phyloP scores from a whole-genome alignment of 108 stramenopile species.

The Schizochytrium sp. region DNA sequence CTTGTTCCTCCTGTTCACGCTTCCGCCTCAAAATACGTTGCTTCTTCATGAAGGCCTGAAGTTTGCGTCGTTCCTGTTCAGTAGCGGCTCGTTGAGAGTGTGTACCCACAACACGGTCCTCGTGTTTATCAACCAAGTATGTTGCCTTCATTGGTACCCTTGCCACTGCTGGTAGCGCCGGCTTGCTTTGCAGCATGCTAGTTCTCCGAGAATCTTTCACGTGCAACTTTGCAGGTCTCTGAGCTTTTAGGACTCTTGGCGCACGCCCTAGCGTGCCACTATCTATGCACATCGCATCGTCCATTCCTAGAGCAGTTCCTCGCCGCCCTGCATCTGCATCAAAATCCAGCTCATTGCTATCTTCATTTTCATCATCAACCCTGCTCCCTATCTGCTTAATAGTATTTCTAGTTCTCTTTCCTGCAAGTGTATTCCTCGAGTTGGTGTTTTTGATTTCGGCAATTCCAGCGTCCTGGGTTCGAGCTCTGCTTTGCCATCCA shows the following conservation, averaged over 20 bases:
- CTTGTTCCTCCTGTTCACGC: not conserved
- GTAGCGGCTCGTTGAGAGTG: constrained; percentile 16
- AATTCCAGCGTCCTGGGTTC: too few species aligned
- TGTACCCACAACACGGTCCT: not conserved
- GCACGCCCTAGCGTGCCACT: not conserved
- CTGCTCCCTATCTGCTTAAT: too few species aligned
- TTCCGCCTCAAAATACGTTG: not conserved
- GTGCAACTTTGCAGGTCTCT: not conserved
- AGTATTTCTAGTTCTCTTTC: too few species aligned
- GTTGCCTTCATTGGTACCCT: not conserved
- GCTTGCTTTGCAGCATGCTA: not conserved
- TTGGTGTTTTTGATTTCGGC: too few species aligned
- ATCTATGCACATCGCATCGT: too few species aligned
- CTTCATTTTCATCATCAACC: too few species aligned
- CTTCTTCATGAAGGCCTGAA: constrained; percentile 31
- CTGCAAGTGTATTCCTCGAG: too few species aligned
- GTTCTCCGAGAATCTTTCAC: not conserved
- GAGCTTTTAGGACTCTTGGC: not conserved
- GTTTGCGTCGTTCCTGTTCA: not conserved
- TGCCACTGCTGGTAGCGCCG: not conserved
- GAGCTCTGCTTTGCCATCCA: too few species aligned
- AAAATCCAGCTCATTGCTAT: too few species aligned
- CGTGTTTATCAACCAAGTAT: not conserved
- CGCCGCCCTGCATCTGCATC: too few species aligned
- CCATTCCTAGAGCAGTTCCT: too few species aligned